Base-by-base conservation (phyloP, 257 asterid genomes). In the Forsythia viridissima region DNA sequence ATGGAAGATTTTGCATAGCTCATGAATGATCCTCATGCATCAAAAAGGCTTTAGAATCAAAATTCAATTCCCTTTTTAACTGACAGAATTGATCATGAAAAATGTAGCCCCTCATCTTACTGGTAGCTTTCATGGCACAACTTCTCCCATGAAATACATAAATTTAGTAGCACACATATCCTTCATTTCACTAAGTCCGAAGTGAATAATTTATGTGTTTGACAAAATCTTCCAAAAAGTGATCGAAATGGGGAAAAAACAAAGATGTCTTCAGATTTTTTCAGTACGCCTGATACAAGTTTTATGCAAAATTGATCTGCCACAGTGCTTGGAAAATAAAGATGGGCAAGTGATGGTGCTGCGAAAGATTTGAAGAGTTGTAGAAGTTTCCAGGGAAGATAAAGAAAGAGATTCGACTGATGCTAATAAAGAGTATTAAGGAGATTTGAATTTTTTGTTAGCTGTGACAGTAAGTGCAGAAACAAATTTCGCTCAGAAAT, bases 391-490 rank as follows among this genome's bases (percentile, higher is more conserved):
- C 39, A 21, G 70, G 39, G 30, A 59, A 59, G 67, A 20, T 20
- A 59, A 59, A 63, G 40, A 30, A 63, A 4, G 18, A 30, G 16
- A 24, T 63, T 21, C 37, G 18, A 69, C 44, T 37, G 57, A 16
- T 21, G 16, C 37, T n/a, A 43, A 42, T 18, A 0, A 10, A 6
- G n/a, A 36, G 67, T 16, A 51, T 71, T 59, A 11, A 57, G 66
- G 34, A 57, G 30, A 57, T 57, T 78, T 59, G 40, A 37, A 68
- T 3, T 59, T 59, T 42, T 70, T 59, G 74, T 71, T 39, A 48
- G 59, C 71, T 78, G 41, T 61, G 39, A 70, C 39, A 8, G 21
- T 40, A 24, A 76, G 41, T 51, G 16, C 63, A 55, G 78, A 37
- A 71, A 48, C 36, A 46, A 76, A 11, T 39, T n/a, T 69, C 38